Conservation (phyloP, 306 rosid species). For the Sophora flavescens region DNA sequence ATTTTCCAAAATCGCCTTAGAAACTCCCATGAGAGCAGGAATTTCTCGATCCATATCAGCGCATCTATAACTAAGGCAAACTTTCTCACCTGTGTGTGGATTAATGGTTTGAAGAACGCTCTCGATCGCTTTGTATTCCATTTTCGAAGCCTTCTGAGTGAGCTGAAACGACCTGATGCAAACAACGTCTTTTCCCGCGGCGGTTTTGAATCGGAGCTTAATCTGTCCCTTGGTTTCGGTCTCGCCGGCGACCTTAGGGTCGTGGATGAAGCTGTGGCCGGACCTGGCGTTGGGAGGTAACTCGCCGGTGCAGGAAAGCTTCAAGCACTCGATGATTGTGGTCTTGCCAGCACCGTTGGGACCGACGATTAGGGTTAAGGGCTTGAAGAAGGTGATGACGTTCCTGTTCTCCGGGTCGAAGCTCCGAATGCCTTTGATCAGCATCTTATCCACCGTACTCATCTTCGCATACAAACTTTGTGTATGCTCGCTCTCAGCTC, state of each 20-base stretch:
- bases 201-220: conserved; percentile 91
- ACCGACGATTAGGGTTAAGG: conserved; percentile 95
- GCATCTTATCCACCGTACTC: conserved; percentile 98
- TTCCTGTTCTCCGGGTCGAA: conserved; percentile 96
- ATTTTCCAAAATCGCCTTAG: conserved; percentile 92
- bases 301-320: conserved; percentile 98
- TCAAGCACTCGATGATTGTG: conserved; percentile 92
- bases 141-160: conserved; percentile 91
- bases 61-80: conserved; percentile 94
- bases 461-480: conserved; percentile 41
- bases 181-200: conserved; percentile 87
- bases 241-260: conserved; percentile 96
- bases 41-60: conserved; percentile 96
- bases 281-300: conserved; percentile 96
- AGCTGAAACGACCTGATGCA: conserved; percentile 94
- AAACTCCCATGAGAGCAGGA: conserved; percentile 96
- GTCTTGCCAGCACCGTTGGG: conserved; percentile 98
- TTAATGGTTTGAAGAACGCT: conserved; percentile 96
- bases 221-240: conserved; percentile 97
- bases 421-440: conserved; percentile 94
- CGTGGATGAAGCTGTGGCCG: conserved; percentile 98
- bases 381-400: conserved; percentile 96
- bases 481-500: not conserved
- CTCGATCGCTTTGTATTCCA: conserved; percentile 97
- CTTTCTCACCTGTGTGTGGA: conserved; percentile 95